These are phyloP conservation scores for Gracilaria domingensis DNA, from an alignment of 23 red algal species.

Conservation along the genomic window DNA sequence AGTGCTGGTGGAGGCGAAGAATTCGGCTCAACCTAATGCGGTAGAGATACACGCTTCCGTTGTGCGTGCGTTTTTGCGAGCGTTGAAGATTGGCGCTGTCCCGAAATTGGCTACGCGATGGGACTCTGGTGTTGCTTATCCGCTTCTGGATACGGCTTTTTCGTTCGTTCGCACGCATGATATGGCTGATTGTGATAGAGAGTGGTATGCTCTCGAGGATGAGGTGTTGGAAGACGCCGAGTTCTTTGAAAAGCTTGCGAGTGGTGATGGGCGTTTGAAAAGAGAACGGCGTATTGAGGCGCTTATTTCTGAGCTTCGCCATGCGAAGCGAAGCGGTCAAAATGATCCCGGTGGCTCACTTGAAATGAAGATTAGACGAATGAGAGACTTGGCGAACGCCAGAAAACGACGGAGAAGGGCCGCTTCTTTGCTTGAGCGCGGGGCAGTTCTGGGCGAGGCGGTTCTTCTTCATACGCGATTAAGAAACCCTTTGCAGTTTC, in stretches of 20 bases:
- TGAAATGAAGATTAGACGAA: constrained; percentile 70
- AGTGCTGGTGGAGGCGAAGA: constrained; percentile 33
- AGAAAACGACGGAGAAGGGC: constrained; percentile 27
- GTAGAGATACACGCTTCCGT: constrained; percentile 53
- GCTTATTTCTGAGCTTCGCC: constrained; percentile 70
- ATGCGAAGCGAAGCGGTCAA: constrained; percentile 33
- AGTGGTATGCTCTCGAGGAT: constrained; percentile 60
- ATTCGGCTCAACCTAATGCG: constrained; percentile 5
- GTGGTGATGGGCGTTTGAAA: background rate
- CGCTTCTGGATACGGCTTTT: constrained; percentile 14
- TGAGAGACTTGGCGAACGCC: constrained; percentile 42
- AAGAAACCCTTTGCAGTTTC: constrained; percentile 65
- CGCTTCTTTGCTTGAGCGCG: constrained; percentile 60
- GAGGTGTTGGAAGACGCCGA: constrained; percentile 65
- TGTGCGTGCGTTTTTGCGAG: constrained; percentile 54
- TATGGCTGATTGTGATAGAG: constrained; percentile 24
- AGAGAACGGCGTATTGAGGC: constrained; percentile 55
- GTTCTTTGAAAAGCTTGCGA: constrained; percentile 36
- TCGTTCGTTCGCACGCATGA: constrained; percentile 54
- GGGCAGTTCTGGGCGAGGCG: constrained; percentile 62
- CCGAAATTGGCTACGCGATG: constrained; percentile 22
- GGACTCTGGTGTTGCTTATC: constrained; percentile 64
- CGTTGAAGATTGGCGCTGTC: constrained; percentile 34
- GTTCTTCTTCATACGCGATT: constrained; percentile 29
- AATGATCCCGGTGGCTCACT: constrained; percentile 63